Evolutionary conservation across 108 stramenopile genomes (phyloP).

Genomic region (Skeletonema tropicum): DNA sequence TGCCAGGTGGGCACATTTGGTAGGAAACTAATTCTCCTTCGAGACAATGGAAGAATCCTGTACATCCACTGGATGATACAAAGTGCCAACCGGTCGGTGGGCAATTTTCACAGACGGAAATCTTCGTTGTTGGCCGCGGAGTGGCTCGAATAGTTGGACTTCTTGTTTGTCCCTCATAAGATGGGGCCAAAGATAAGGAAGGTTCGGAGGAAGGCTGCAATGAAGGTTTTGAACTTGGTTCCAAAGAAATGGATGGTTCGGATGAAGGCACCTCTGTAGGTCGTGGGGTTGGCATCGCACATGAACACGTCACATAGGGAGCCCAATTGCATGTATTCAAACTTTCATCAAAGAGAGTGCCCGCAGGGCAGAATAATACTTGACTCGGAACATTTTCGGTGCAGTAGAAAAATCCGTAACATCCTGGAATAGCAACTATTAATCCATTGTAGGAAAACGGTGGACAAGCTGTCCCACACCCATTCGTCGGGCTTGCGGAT

Average conservation of each 20-base stretch:
- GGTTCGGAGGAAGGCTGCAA: background rate
- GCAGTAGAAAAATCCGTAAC: constrained; percentile 19
- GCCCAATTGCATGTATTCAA: constrained; percentile 26
- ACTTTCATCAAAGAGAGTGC: constrained; percentile 12
- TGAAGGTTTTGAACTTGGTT: constrained; percentile 7
- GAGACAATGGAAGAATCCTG: constrained; percentile 5
- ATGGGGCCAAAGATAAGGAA: background rate
- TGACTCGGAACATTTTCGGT: background rate
- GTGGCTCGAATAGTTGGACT: background rate
- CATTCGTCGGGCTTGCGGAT: background rate
- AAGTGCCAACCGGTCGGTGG: background rate
- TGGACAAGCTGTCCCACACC: constrained; percentile 13
- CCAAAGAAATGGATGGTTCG: too few species aligned
- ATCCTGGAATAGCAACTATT: constrained; percentile 15
- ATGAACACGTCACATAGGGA: constrained; percentile 2
- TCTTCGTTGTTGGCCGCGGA: background rate
- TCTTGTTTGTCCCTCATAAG: background rate
- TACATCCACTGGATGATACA: background rate
- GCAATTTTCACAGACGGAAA: background rate
- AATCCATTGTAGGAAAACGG: background rate
- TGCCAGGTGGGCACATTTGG: background rate
- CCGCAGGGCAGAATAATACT: constrained; percentile 3
- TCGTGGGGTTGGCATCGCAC: background rate
- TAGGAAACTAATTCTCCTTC: background rate
- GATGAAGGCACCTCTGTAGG: background rate